Conservation (phyloP, 495 filamentous ascomycete species). For the Penicillium cataractarum region DNA sequence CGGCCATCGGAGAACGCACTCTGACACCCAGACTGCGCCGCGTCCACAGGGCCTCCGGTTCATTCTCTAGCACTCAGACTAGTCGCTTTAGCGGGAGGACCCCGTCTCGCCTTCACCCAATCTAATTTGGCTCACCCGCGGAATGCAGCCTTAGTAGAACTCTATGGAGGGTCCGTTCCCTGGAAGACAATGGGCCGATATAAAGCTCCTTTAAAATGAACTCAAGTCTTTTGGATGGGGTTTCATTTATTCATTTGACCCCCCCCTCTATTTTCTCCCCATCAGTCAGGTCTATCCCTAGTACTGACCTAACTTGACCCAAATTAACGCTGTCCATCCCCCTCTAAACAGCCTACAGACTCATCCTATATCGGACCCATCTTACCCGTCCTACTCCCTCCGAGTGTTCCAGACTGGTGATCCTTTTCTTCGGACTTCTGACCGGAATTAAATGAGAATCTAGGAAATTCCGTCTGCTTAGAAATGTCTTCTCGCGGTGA, state of each 20-base stretch:
- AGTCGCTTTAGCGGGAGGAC: slow-evolving; percentile 15
- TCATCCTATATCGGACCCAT: slow-evolving; percentile 23
- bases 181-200: slow-evolving; percentile 10
- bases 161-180: slow-evolving; percentile 5
- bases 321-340: background rate
- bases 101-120: slow-evolving; percentile 43
- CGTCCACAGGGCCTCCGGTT: slow-evolving; percentile 28
- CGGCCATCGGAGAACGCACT: slow-evolving; percentile 6
- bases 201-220: slow-evolving; percentile 20
- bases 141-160: slow-evolving; percentile 1
- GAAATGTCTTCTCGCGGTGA: slow-evolving; percentile 22
- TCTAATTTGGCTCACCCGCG: slow-evolving; percentile 18
- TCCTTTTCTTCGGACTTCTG: background rate
- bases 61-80: slow-evolving; percentile 45
- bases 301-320: background rate
- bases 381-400: no score
- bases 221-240: background rate
- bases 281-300: background rate
- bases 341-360: slow-evolving; percentile 15
- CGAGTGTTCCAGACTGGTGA: background rate
- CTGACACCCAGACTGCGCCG: slow-evolving; percentile 3
- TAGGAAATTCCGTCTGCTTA: slow-evolving; percentile 10
- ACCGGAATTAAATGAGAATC: background rate
- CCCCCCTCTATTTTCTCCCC: slow-evolving; percentile 4
- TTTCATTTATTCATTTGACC: background rate